Evolutionary conservation across 1,284 basidiomycete species (phyloP).

Genomic region (Malassezia furfur): DNA sequence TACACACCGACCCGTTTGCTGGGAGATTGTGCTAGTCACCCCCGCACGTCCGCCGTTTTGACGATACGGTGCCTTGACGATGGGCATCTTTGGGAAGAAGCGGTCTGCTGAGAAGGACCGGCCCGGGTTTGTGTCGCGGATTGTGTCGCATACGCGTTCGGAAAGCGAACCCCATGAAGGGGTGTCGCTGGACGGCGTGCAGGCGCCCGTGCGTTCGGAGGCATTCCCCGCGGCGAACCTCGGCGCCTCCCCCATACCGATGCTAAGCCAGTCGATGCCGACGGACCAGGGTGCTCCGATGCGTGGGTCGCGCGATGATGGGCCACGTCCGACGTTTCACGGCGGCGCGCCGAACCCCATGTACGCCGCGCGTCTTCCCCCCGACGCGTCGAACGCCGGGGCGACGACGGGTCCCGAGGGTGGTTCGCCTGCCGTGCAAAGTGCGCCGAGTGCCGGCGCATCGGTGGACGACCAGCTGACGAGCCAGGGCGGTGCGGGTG

Average conservation of each 20-base stretch:
- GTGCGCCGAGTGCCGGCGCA: no score
- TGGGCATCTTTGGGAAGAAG: constrained; percentile 21
- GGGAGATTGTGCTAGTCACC: no score
- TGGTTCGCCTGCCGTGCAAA: background rate
- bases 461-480: background rate
- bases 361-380: background rate
- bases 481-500: background rate
- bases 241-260: background rate
- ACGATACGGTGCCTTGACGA: background rate
- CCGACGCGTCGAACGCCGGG: background rate
- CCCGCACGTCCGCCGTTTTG: background rate
- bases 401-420: background rate
- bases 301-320: constrained; percentile 4
- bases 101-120: constrained; percentile 12
- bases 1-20: constrained; percentile 1
- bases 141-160: constrained; percentile 10
- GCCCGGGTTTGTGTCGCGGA: constrained; percentile 13
- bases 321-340: background rate
- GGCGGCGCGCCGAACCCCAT: background rate
- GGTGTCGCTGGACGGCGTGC: background rate
- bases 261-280: constrained; percentile 5
- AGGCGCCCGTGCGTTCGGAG: no score
- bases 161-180: constrained; percentile 6
- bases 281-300: background rate
- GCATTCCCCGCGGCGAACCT: background rate